Evolutionary conservation across 2,329 filamentous ascomycete species (phyloP), one percentile per base, ranked within the genome.

Genomic region (Cryphonectria naterciae): DNA sequence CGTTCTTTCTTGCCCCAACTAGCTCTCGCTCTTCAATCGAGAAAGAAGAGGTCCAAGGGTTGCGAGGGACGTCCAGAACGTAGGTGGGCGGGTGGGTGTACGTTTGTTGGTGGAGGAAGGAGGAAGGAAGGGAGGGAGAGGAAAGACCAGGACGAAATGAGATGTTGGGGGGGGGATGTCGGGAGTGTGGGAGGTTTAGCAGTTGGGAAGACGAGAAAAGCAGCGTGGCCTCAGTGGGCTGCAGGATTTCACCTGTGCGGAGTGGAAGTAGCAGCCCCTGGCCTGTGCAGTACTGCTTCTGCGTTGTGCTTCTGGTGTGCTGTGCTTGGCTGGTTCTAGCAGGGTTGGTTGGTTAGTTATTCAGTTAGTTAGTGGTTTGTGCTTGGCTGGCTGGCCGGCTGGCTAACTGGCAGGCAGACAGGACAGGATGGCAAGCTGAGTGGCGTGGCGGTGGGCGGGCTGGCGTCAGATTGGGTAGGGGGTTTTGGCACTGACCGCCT

Each of bases 91-190:
- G 37, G 10, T 17, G 65, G 37, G 13, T 72, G 62, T 67, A 39
- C 65, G 25, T 28, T 43, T 64, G 54, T 63, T 70, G 54, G 35
- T 73, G 61, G 10, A 43, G 54, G 37, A 46, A 68, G 64, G 56
- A 70, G 46, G 65, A 70, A 56, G 65, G 52, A 71, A 69, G 70
- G 71, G 72, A 69, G 72, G 72, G 73, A 70, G 70, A 68, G 71
- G 62, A 68, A 70, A 64, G 67, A 71, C 68, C 75, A 71, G 68
- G 65, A 72, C 46, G 68, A 67, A 68, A 72, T 67, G 66, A 65
- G 63, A 63, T 63, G 61, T 65, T 67, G 72, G 74, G 75, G 74
- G 69, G 4, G 32, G 69, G 4, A 4, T 32, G 32, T 32, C 32
- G 32, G 5, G 19, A 2, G 6, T n/a, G 75, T 65, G 70, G 58